Evolutionary conservation across 768 basidiomycete species (phyloP).

Genomic region (Lentinula boryana): DNA sequence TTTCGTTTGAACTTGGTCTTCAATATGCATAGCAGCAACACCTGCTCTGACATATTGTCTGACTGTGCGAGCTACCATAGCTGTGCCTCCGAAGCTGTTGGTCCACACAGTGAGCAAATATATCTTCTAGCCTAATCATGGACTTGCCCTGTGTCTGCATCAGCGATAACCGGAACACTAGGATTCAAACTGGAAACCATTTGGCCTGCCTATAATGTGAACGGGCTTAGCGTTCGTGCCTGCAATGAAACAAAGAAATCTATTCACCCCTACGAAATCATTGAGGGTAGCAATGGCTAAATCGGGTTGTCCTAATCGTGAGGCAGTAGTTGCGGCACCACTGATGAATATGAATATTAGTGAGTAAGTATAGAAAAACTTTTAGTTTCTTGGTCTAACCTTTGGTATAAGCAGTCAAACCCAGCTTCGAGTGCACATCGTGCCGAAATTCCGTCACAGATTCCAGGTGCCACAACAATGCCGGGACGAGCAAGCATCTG

Average conservation of each 20-base stretch:
- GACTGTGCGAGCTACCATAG: constrained; percentile 72
- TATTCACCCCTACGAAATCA: constrained; percentile 60
- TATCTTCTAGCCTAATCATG: neutral
- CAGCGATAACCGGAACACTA: constrained; percentile 66
- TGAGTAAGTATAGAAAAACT: neutral
- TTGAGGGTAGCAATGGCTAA: constrained; percentile 74
- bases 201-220: constrained; percentile 41
- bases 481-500: constrained; percentile 68
- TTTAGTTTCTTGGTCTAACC: constrained; percentile 25
- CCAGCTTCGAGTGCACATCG: constrained; percentile 77
- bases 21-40: constrained; percentile 72
- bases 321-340: constrained; percentile 77
- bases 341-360: constrained; percentile 20
- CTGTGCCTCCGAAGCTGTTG: constrained; percentile 59
- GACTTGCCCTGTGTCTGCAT: constrained; percentile 70
- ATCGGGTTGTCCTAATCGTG: constrained; percentile 73
- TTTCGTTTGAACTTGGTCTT: constrained; percentile 81
- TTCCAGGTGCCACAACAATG: constrained; percentile 77
- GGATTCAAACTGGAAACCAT: constrained; percentile 68
- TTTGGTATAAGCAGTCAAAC: constrained; percentile 74
- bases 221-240: neutral
- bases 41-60: constrained; percentile 64
- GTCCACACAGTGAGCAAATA: neutral
- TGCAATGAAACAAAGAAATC: neutral
- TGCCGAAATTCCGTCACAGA: constrained; percentile 77